These are phyloP conservation scores for Eucalyptus pauciflora DNA, from an alignment of 345 rosid genomes.

Conservation along the genomic window DNA sequence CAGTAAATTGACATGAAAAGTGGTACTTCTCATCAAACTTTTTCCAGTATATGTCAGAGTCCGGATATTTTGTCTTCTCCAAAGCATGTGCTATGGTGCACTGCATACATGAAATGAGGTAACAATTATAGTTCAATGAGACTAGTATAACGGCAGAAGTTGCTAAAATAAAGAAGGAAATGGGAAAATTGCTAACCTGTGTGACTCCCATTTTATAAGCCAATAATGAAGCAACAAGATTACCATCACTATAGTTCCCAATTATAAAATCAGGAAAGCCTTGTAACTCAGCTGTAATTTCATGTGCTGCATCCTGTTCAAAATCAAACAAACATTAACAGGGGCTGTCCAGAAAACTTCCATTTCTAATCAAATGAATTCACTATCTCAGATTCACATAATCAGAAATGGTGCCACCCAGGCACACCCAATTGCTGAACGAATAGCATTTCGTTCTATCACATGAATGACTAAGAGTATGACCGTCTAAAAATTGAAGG, in stretches of 20 bases:
- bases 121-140: not conserved
- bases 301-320: conserved; percentile 80
- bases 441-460: not conserved
- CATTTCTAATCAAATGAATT: not conserved
- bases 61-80: conserved; percentile 99
- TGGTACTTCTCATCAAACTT: conserved; percentile 88
- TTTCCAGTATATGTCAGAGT: conserved; percentile 97
- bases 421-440: not conserved
- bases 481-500: not conserved
- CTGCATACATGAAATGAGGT: conserved; percentile 19
- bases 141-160: not conserved
- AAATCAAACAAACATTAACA: not conserved
- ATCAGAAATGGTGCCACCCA: not conserved
- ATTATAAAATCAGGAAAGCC: conserved; percentile 87
- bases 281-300: conserved; percentile 78
- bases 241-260: conserved; percentile 98
- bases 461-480: not conserved
- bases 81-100: conserved; percentile 98
- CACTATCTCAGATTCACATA: not conserved
- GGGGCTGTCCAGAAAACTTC: not conserved
- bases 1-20: conserved; percentile 97
- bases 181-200: conserved; percentile 27
- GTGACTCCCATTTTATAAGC: conserved; percentile 93
- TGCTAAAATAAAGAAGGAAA: not conserved
- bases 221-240: conserved; percentile 91